Evolutionary conservation across 2,329 filamentous ascomycete species (phyloP).

Genomic region (Scortechinia acanthostroma): DNA sequence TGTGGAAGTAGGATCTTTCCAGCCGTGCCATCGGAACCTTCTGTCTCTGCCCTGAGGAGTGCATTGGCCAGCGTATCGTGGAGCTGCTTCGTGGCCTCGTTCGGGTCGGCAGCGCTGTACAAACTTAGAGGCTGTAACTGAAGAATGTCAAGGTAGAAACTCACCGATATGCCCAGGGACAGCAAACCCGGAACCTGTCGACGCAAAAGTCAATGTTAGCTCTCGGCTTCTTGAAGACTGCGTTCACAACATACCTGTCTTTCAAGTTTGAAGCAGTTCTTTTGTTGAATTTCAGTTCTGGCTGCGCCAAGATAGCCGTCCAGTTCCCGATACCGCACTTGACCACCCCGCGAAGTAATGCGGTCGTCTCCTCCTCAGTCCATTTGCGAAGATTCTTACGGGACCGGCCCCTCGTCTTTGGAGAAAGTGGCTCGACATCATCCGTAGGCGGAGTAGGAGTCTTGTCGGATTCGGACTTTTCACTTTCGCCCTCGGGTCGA

Average conservation of each 20-base stretch:
- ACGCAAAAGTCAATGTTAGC: too few species aligned
- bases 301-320: conserved; percentile 51
- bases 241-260: conserved; percentile 33
- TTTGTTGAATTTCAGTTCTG: conserved; percentile 46
- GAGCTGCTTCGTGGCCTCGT: conserved; percentile 23
- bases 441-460: neutral
- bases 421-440: conserved; percentile 7
- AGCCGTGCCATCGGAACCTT: neutral
- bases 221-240: too few species aligned
- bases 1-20: neutral
- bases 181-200: conserved; percentile 41
- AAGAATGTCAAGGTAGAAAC: conserved; percentile 3
- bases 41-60: conserved; percentile 17
- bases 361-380: conserved; percentile 53
- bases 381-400: conserved; percentile 41
- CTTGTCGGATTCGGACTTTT: neutral
- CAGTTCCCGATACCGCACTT: conserved; percentile 57
- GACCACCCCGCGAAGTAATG: conserved; percentile 47
- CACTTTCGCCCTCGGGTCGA: too few species aligned
- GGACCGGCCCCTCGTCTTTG: conserved; percentile 24
- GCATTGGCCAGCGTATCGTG: conserved; percentile 20
- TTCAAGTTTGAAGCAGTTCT: conserved; percentile 57
- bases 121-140: conserved; percentile 5
- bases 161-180: conserved; percentile 34
- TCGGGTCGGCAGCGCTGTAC: conserved; percentile 17